Evolutionary conservation across 2,329 filamentous ascomycete species (phyloP).

Genomic region (Pseudocercospora ulei): DNA sequence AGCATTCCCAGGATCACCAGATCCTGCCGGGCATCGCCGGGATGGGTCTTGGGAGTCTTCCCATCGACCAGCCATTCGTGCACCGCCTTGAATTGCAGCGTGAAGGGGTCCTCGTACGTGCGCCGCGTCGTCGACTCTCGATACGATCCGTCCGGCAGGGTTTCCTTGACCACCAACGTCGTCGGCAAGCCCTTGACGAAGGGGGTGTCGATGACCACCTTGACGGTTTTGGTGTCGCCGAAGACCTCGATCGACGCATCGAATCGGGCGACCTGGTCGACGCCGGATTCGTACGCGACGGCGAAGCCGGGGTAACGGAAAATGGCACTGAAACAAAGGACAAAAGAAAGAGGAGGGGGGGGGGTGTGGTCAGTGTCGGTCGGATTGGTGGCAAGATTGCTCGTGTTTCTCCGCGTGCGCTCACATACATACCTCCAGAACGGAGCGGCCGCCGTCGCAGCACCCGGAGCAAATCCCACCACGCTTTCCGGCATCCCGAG

Average conservation of each 20-base stretch:
- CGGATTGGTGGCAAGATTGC: no score
- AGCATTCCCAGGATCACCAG: conserved; percentile 33
- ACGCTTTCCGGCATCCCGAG: conserved; percentile 44
- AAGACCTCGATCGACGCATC: conserved; percentile 49
- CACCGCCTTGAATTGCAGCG: conserved; percentile 38
- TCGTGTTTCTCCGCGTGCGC: no score
- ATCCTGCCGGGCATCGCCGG: conserved; percentile 38
- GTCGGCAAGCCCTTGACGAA: conserved; percentile 50
- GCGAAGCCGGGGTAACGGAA: conserved; percentile 45
- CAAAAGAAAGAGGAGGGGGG: no score
- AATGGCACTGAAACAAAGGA: conserved; percentile 34
- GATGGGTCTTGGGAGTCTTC: conserved; percentile 38
- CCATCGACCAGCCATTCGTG: conserved; percentile 35
- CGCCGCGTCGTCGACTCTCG: conserved; percentile 27
- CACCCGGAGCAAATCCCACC: conserved; percentile 40
- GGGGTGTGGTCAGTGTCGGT: no score
- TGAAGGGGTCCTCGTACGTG: conserved; percentile 44
- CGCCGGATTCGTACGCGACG: conserved; percentile 50
- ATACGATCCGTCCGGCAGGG: conserved; percentile 28
- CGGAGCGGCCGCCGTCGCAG: no score
- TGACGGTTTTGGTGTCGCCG: conserved; percentile 46
- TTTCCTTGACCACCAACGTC: conserved; percentile 42
- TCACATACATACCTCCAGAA: no score
- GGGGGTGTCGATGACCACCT: conserved; percentile 49
- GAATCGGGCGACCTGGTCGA: conserved; percentile 46